A percentile compares a stretch with the other conserved stretches of the same genome.
Evolutionary conservation across 2,329 filamentous ascomycete species (phyloP).

Genomic region (Allantophomopsis cytisporea): DNA sequence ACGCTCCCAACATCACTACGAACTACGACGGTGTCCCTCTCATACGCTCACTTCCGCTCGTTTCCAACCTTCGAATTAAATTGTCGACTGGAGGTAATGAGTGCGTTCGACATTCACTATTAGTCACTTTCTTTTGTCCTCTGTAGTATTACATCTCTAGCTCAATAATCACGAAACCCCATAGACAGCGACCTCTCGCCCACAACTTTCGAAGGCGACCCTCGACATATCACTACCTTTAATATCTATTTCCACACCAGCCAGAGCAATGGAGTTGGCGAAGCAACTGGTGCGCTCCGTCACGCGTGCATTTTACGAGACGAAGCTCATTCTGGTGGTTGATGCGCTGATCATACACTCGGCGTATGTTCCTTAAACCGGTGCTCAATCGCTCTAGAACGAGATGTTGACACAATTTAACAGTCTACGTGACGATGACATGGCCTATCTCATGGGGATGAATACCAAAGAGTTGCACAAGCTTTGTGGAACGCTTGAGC

Average conservation of each 20-base stretch:
- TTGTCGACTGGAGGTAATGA: background rate
- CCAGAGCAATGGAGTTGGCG: conserved; percentile 45
- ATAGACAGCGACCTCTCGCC: no score
- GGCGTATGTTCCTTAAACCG: conserved; percentile 33
- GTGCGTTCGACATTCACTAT: background rate
- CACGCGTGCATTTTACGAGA: conserved; percentile 75
- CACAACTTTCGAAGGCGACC: no score
- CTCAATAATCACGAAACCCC: no score
- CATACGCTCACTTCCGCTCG: no score
- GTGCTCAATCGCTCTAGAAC: conserved; percentile 3
- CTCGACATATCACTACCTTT: no score
- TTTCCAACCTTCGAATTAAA: background rate
- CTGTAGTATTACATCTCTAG: no score
- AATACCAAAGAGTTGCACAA: conserved; percentile 88
- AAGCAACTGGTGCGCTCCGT: conserved; percentile 77
- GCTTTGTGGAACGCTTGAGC: conserved; percentile 69
- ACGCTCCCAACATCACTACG: no score
- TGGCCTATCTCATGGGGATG: conserved; percentile 76
- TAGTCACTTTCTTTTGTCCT: background rate
- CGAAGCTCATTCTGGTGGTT: conserved; percentile 68
- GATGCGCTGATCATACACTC: conserved; percentile 68
- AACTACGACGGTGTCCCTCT: no score
- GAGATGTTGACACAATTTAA: conserved; percentile 13
- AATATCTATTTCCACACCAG: no score
- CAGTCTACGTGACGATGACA: conserved; percentile 72